Conservation (phyloP, 768 basidiomycete genomes). For the Pulveroboletus sp. region DNA sequence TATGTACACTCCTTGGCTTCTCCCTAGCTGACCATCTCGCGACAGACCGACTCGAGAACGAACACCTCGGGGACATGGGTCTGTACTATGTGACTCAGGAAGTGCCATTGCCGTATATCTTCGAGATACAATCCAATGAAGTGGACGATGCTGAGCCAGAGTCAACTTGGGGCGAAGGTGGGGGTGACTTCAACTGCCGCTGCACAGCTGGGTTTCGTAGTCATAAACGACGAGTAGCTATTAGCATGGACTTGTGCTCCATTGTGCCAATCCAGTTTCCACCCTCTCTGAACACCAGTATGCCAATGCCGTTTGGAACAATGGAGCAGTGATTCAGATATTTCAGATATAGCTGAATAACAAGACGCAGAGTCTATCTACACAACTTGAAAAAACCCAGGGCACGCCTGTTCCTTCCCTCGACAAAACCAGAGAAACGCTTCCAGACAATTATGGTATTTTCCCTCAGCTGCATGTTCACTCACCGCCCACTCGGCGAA, state of each 20-base stretch:
- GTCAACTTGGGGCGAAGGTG: background rate
- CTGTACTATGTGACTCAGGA: constrained; percentile 88
- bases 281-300: too few species aligned
- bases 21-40: too few species aligned
- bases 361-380: too few species aligned
- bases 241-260: too few species aligned
- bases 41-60: constrained; percentile 78
- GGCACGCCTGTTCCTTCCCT: background rate
- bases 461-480: background rate
- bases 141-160: constrained; percentile 35
- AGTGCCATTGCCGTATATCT: constrained; percentile 75
- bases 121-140: constrained; percentile 48
- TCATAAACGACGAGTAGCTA: too few species aligned
- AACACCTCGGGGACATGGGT: constrained; percentile 94
- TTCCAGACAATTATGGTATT: constrained; percentile 8
- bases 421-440: constrained; percentile 7
- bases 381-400: too few species aligned
- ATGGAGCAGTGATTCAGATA: too few species aligned
- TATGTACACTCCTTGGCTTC: background rate
- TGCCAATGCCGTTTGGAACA: too few species aligned
- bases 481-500: background rate
- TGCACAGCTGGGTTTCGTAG: too few species aligned
- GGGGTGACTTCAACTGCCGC: too few species aligned
- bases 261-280: too few species aligned
- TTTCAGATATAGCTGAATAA: too few species aligned